Evolutionary conservation across 1,284 basidiomycete genomes (phyloP).

Genomic region (Coniophora puteana): DNA sequence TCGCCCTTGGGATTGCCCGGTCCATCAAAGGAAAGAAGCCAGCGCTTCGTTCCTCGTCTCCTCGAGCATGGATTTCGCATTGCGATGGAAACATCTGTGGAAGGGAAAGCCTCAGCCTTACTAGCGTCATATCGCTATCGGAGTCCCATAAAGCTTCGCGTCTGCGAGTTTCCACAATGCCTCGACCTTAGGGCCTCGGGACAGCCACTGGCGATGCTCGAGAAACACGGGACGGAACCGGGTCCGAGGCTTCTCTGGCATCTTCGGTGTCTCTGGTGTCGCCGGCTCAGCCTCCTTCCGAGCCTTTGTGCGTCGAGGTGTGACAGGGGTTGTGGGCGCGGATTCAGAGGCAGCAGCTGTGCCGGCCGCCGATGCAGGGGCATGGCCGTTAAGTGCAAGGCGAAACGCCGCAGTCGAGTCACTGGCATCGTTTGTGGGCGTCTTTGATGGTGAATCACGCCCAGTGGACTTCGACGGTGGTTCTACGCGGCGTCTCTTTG

Average conservation of each 20-base stretch:
- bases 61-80: too few relatives aligned
- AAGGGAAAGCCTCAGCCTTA: too few relatives aligned
- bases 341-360: not conserved
- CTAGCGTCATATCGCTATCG: too few relatives aligned
- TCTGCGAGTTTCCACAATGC: slow-evolving; percentile 20
- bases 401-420: slow-evolving; percentile 17
- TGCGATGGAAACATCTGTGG: too few relatives aligned
- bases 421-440: not conserved
- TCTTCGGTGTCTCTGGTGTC: slow-evolving; percentile 3
- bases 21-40: too few relatives aligned
- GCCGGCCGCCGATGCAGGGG: not conserved
- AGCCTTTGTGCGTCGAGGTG: slow-evolving; percentile 16
- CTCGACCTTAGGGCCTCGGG: slow-evolving; percentile 25
- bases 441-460: slow-evolving; percentile 9
- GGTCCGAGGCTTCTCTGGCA: slow-evolving; percentile 2
- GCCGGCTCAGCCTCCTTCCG: too few relatives aligned
- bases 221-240: slow-evolving; percentile 26
- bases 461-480: slow-evolving; percentile 11
- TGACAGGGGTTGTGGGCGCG: slow-evolving; percentile 19
- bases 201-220: slow-evolving; percentile 27
- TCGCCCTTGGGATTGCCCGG: too few relatives aligned
- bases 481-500: slow-evolving; percentile 23
- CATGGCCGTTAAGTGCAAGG: slow-evolving; percentile 12
- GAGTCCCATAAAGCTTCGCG: too few relatives aligned
- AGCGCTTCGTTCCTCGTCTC: too few relatives aligned